Conservation (phyloP, 345 rosid species). For the Acer campestre region DNA sequence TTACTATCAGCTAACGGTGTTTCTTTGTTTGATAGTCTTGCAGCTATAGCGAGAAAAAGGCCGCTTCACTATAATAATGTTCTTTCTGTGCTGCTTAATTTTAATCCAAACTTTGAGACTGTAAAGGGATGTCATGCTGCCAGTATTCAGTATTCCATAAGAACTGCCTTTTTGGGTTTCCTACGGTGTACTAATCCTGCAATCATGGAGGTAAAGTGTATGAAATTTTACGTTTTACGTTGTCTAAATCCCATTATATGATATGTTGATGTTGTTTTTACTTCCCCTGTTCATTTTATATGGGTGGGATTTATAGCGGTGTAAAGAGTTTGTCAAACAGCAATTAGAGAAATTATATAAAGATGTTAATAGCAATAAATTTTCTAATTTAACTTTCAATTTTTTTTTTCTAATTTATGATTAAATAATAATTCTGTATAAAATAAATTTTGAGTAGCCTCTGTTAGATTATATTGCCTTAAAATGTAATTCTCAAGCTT, state of each 20-base stretch:
- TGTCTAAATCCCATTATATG: not conserved
- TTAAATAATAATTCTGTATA: no score
- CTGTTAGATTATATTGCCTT: no score
- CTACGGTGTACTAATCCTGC: conserved; percentile 74
- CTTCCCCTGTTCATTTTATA: no score
- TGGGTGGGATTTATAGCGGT: no score
- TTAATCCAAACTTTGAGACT: conserved; percentile 61
- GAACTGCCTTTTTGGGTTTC: conserved; percentile 94
- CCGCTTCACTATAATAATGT: conserved; percentile 64
- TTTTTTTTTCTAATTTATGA: no score
- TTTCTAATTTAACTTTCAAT: no score
- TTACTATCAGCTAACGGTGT: conserved; percentile 29
- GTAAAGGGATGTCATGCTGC: conserved; percentile 62
- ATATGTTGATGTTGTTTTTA: not conserved
- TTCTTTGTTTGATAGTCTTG: conserved; percentile 73
- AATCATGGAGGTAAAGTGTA: conserved; percentile 68
- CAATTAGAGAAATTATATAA: no score
- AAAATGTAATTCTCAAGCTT: no score
- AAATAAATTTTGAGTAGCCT: no score
- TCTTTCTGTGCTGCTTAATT: conserved; percentile 78
- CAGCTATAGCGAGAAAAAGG: conserved; percentile 87
- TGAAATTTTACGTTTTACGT: not conserved
- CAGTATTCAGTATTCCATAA: conserved; percentile 81
- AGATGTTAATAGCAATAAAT: no score
- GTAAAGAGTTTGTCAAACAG: no score